These are phyloP conservation scores for Sisymbrium irio DNA, from an alignment of 345 rosid genomes.

Conservation along the genomic window DNA sequence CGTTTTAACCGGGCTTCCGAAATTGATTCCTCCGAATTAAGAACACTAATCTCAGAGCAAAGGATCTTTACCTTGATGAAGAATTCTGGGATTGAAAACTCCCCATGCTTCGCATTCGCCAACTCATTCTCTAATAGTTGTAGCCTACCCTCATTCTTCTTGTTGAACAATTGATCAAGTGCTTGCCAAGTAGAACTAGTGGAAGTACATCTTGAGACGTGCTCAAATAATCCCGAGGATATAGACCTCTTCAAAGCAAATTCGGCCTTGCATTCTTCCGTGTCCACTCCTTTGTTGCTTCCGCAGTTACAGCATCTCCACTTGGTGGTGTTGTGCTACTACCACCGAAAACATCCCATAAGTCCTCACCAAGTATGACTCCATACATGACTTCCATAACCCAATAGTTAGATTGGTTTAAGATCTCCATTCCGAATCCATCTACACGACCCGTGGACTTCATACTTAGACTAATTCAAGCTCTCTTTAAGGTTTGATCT, in stretches of 20 bases:
- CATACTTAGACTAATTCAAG: not conserved
- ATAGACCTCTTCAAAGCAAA: not conserved
- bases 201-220: not conserved
- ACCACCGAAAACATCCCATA: too few species aligned
- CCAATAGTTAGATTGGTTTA: too few species aligned
- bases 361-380: too few species aligned
- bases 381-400: too few species aligned
- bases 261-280: not conserved
- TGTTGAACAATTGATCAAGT: not conserved
- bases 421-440: not conserved
- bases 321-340: not conserved
- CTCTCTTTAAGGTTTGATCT: too few species aligned
- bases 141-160: not conserved
- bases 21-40: not conserved
- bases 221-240: not conserved
- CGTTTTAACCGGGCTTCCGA: not conserved
- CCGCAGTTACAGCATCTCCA: not conserved
- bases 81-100: not conserved
- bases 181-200: not conserved
- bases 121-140: not conserved
- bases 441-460: not conserved
- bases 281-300: not conserved
- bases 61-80: not conserved
- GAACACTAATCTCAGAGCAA: not conserved
- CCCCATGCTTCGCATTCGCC: not conserved